Evolutionary conservation across 2,329 filamentous ascomycete genomes (phyloP), one percentile per base, ranked within the genome.

Genomic region (Colletotrichum eremochloae): DNA sequence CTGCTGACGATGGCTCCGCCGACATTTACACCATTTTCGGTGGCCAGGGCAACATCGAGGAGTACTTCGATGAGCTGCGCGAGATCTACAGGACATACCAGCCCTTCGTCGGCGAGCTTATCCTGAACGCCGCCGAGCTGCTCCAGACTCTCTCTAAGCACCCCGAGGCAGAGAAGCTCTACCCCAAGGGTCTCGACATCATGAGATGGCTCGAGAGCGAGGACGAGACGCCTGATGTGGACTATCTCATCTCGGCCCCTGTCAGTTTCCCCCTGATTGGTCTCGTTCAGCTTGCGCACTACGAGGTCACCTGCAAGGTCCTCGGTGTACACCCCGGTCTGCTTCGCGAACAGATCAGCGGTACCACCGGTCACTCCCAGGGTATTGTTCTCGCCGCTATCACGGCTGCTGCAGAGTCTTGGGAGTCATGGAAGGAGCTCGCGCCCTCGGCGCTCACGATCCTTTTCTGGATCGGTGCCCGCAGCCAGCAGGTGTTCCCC

Each of bases 11-110:
- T 74, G 92, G 90, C 74, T 91, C 92, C 68, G 95, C 95, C 67
- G 92, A 90, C 77, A 90, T 99, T 72, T 99, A 97, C 86, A 95
- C 92, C 75, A 95, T 99, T 74, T 97, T 98, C 76, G 96, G 96
- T 72, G 96, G 96, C 8, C 96, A 99, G 82, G 96, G 96, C 77
- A 99, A 99, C 83, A 98, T 99, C 75, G 96, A 99, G 84, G 97
- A 99, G 84, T 99, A 99, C 84, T 99, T 99, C 79, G 96, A 99
- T 77, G 96, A 99, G 86, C 89, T 99, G 74, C 92, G 96, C 68
- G 93, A 97, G 81, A 90, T 98, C 71, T 96, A 96, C 86, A 91
- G 88, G 78, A 97, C 95, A 72, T 99, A 99, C 84, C 92, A 94
- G 15, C 93, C 93, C 38, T 97, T 99, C 76, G 91, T 98, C 6